Evolutionary conservation across 140 eudicot genomes (phyloP).

Genomic region (Senecio squalidus): DNA sequence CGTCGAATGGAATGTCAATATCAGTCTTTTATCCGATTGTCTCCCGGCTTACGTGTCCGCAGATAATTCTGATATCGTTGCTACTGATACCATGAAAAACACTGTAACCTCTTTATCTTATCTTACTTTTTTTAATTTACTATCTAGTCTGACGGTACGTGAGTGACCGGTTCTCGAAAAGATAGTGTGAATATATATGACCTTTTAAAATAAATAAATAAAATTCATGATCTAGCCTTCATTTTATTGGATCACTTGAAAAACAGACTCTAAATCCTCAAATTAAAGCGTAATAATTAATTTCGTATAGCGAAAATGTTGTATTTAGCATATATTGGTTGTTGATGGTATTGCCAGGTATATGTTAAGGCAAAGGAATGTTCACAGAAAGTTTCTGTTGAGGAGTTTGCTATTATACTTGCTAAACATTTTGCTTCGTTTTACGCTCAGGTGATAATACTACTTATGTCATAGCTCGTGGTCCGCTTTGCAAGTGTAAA

Average conservation of each 20-base stretch:
- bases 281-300: no score
- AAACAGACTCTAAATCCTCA: no score
- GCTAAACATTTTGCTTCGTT: slow-evolving; percentile 86
- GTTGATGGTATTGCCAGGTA: slow-evolving; percentile 49
- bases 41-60: slow-evolving; percentile 49
- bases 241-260: no score
- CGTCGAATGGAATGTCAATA: slow-evolving; percentile 79
- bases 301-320: no score
- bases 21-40: slow-evolving; percentile 79
- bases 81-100: slow-evolving; percentile 98
- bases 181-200: no score
- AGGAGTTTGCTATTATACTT: slow-evolving; percentile 80
- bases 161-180: no score
- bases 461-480: background rate
- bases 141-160: no score
- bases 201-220: no score
- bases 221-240: no score
- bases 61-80: slow-evolving; percentile 87
- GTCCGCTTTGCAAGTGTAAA: background rate
- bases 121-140: background rate
- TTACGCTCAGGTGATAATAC: slow-evolving; percentile 57
- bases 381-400: slow-evolving; percentile 57
- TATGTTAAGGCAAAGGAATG: slow-evolving; percentile 97
- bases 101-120: slow-evolving; percentile 39
- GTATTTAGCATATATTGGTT: background rate